A percentile compares a stretch with the other conserved stretches of the same genome.
These are phyloP conservation scores for Nymphaea colorata DNA, from an alignment of 164 flowering plant species.

Conservation along the genomic window DNA sequence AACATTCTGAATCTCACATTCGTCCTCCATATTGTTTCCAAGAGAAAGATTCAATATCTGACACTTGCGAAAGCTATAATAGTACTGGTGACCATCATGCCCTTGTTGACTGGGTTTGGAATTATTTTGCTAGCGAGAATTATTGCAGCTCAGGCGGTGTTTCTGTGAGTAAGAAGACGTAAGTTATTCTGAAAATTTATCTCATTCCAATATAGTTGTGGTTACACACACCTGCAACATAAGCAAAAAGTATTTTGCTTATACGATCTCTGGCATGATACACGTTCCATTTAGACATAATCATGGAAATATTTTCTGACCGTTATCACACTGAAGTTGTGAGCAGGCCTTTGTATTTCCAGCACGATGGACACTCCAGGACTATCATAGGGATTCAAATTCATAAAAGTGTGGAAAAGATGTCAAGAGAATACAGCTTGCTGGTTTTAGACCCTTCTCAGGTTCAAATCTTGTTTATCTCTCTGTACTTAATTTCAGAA, in stretches of 20 bases:
- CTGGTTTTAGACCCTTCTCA: constrained; percentile 68
- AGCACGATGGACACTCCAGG: constrained; percentile 90
- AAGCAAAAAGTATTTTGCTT: not conserved
- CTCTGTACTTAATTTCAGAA: not conserved
- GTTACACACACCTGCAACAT: not conserved
- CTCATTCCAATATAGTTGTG: constrained; percentile 1
- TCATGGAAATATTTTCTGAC: not conserved
- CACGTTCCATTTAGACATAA: not conserved
- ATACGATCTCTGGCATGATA: too few relatives aligned
- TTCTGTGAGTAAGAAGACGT: constrained; percentile 48
- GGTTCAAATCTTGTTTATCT: constrained; percentile 28
- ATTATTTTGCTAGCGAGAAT: constrained; percentile 45
- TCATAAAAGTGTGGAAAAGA: constrained; percentile 28
- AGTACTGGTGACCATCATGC: constrained; percentile 34
- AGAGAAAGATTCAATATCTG: not conserved
- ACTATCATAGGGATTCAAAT: constrained; percentile 82
- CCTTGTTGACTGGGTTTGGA: constrained; percentile 80
- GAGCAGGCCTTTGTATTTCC: constrained; percentile 85
- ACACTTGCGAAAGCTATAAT: not conserved
- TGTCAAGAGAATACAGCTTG: constrained; percentile 33
- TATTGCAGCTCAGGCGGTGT: constrained; percentile 19
- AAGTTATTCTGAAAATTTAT: constrained; percentile 15
- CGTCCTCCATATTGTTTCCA: not conserved
- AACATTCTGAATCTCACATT: not conserved
- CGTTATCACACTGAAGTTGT: constrained; percentile 3